phyloP scores from a whole-genome alignment of 129 eudicot species.

The Saussurea involucrata region DNA sequence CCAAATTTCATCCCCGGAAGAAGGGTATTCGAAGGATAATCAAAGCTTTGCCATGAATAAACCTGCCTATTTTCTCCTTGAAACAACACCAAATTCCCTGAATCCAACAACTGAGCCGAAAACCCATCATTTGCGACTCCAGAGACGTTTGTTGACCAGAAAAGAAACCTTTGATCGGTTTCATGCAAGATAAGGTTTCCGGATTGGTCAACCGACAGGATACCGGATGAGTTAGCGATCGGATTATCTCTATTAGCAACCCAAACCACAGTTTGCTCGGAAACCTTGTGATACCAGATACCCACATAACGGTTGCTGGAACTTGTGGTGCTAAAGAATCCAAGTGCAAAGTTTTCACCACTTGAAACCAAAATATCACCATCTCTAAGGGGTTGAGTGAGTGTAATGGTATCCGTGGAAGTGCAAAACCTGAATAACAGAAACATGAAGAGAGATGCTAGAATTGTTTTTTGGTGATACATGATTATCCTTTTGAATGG shows the following conservation, averaged over 20 bases:
- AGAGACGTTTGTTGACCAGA: constrained; percentile 43
- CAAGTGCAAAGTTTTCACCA: constrained; percentile 36
- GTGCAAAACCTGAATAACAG: constrained; percentile 12
- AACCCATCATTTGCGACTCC: not conserved
- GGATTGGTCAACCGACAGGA: constrained; percentile 24
- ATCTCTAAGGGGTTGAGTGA: constrained; percentile 27
- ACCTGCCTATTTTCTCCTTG: constrained; percentile 5
- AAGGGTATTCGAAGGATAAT: constrained; percentile 39
- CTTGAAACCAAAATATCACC: constrained; percentile 35
- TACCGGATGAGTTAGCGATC: constrained; percentile 16
- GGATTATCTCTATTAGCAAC: constrained; percentile 37
- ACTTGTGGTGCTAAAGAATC: constrained; percentile 39
- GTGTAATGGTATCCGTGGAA: constrained; percentile 32
- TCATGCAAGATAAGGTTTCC: constrained; percentile 29
- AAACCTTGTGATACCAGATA: constrained; percentile 47
- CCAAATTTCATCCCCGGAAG: constrained; percentile 47
- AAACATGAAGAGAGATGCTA: not conserved
- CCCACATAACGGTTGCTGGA: constrained; percentile 43
- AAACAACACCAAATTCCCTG: constrained; percentile 41
- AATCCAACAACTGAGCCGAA: constrained; percentile 35
- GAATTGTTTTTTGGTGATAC: not conserved
- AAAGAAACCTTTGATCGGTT: not conserved
- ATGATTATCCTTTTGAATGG: not conserved
- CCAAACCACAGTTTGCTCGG: constrained; percentile 46
- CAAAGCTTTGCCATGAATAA: constrained; percentile 44